A percentile compares a stretch with the other conserved stretches of the same genome.
phyloP scores from a whole-genome alignment of 306 rosid genomes.

The Cercis canadensis region DNA sequence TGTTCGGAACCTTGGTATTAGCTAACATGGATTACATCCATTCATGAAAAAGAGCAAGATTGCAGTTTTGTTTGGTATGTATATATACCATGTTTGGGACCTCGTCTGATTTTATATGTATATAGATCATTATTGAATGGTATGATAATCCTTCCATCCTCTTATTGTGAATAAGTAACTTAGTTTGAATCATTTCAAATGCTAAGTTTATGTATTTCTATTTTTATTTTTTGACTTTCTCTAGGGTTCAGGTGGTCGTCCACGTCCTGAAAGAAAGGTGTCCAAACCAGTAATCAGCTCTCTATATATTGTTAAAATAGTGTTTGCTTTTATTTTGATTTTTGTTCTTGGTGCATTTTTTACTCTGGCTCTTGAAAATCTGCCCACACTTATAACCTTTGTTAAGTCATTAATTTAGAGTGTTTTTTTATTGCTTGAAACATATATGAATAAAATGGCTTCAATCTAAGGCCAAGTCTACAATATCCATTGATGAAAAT shows the following conservation, averaged over 20 bases:
- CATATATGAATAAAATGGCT: neutral
- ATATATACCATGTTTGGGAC: neutral
- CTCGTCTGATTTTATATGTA: too few species aligned
- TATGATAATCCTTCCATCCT: neutral
- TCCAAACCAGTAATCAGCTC: conserved; percentile 46
- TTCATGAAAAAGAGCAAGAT: neutral
- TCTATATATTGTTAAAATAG: conserved; percentile 58
- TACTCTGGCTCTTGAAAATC: conserved; percentile 72
- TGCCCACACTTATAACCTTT: conserved; percentile 58
- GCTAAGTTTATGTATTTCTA: conserved; percentile 21
- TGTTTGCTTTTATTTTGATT: conserved; percentile 61
- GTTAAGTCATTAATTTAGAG: conserved; percentile 38
- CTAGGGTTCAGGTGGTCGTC: conserved; percentile 46
- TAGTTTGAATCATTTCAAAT: neutral
- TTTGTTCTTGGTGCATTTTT: conserved; percentile 69
- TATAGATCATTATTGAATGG: too few species aligned
- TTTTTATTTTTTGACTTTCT: conserved; percentile 21
- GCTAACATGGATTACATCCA: neutral
- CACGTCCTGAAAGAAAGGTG: conserved; percentile 30
- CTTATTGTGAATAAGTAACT: neutral
- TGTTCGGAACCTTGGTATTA: neutral
- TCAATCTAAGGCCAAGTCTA: neutral
- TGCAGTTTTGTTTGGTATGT: neutral
- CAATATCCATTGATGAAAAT: too few species aligned
- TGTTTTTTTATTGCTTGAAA: conserved; percentile 27